A percentile compares a stretch with the other conserved stretches of the same genome.
These are phyloP conservation scores for Bacterosira constricta DNA, from an alignment of 108 stramenopile genomes.

Conservation along the genomic window DNA sequence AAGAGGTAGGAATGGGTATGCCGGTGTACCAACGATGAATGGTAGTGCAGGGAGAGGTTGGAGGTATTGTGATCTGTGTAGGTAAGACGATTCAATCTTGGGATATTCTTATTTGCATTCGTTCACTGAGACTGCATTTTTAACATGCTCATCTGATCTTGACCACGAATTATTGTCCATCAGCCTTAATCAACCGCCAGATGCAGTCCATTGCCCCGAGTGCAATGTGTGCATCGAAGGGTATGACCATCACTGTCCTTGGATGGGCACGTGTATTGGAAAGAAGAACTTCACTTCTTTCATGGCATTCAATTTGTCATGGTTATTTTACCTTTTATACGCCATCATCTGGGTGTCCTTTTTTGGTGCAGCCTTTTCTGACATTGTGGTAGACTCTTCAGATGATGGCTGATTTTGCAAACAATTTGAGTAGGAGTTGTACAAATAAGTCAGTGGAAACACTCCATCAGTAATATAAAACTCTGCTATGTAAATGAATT, in stretches of 20 bases:
- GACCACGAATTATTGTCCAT: not conserved
- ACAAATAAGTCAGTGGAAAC: too few relatives aligned
- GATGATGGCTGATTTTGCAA: not conserved
- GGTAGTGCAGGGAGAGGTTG: constrained; percentile 43
- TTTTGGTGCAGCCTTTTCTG: constrained; percentile 51
- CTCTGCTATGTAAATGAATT: too few relatives aligned
- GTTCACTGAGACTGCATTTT: not conserved
- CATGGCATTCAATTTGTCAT: constrained; percentile 76
- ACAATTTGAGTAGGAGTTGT: not conserved
- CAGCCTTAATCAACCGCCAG: constrained; percentile 71
- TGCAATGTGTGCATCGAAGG: constrained; percentile 90
- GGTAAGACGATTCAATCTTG: constrained; percentile 20
- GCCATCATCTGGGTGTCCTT: constrained; percentile 68
- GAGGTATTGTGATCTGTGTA: constrained; percentile 81
- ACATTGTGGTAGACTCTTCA: not conserved
- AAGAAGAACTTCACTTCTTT: constrained; percentile 79
- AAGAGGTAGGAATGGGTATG: constrained; percentile 40
- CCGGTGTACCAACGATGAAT: constrained; percentile 33
- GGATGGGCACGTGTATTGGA: constrained; percentile 90
- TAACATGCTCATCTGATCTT: too few relatives aligned
- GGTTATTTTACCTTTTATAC: constrained; percentile 77
- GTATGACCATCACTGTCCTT: constrained; percentile 93
- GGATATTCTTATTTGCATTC: not conserved
- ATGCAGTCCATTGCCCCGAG: constrained; percentile 86
- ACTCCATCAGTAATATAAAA: too few relatives aligned